A percentile compares a stretch with the other conserved stretches of the same genome.
These are phyloP conservation scores for Pythium periplocum DNA, from an alignment of 352 stramenopile genomes.

Conservation along the genomic window DNA sequence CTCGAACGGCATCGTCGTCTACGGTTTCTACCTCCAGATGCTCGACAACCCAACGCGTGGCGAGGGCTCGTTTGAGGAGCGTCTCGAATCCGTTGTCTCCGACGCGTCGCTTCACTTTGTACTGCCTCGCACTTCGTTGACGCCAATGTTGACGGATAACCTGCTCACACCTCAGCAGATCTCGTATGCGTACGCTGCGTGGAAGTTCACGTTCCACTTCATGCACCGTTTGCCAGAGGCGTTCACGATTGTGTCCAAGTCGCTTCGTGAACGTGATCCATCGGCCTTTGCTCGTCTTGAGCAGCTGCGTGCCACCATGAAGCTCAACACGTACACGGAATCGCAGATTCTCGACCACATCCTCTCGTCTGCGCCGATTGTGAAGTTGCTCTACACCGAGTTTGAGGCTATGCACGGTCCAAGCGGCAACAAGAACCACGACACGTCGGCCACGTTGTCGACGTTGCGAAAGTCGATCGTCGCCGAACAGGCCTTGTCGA, in stretches of 20 bases:
- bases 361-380: slow-evolving; percentile 53
- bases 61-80: slow-evolving; percentile 57
- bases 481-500: slow-evolving; percentile 65
- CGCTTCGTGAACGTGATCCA: slow-evolving; percentile 67
- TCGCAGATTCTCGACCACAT: slow-evolving; percentile 86
- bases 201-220: slow-evolving; percentile 88
- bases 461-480: slow-evolving; percentile 67
- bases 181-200: slow-evolving; percentile 80
- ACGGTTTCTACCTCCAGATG: slow-evolving; percentile 80
- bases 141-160: slow-evolving; percentile 74
- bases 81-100: slow-evolving; percentile 52
- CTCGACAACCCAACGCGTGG: slow-evolving; percentile 49
- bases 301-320: slow-evolving; percentile 77
- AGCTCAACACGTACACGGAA: slow-evolving; percentile 85
- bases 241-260: slow-evolving; percentile 74
- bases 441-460: slow-evolving; percentile 56
- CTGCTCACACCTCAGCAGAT: slow-evolving; percentile 74
- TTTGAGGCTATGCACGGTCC: slow-evolving; percentile 70
- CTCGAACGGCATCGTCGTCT: slow-evolving; percentile 80
- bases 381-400: slow-evolving; percentile 77
- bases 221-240: slow-evolving; percentile 80
- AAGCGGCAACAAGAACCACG: slow-evolving; percentile 24
- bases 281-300: slow-evolving; percentile 72
- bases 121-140: slow-evolving; percentile 76
- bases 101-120: slow-evolving; percentile 83